Base-by-base conservation (phyloP, 2,329 filamentous ascomycete species). In the Grosmannia penicillata region DNA sequence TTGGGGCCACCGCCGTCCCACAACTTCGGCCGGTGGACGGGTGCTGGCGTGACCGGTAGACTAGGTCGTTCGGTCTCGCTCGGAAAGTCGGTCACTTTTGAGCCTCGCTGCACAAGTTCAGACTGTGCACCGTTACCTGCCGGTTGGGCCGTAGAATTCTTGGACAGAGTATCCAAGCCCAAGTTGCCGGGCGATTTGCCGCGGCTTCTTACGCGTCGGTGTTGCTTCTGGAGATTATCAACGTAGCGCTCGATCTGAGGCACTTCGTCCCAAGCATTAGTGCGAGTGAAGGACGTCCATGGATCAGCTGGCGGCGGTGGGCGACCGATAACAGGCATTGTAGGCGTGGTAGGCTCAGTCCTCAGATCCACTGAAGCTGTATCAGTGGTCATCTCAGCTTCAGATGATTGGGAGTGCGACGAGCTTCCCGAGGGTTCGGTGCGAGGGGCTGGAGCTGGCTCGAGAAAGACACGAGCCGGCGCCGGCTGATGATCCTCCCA, bases 231-330 rank as follows among this genome's bases (percentile, higher is more conserved):
- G 40, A 93, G 64, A 38, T 74, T 70, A 45, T 83, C 82, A 39
- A 96, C 82, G 54, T 95, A 98, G 45, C 74, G 72, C 51, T 84
- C 78, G 49, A 98, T 98, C 47, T 84, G 81, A 11, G 83, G 82
- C 37, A 93, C 72, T 38, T 84, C 82, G 51, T 98, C 91, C 91
- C 91, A 98, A 14, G 85, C 87, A 56, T 96, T 98, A 36, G 67
- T 73, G 33, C 76, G 71, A n/a, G 74, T 66, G 55, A 81, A 94
- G 33, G 68, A 68, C 45, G 75, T 70, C 82, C 83, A 93, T 17
- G 76, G 70, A 50, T 78, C 68, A 35, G 70, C 61, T 27, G 66
- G 53, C 3, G 59, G 37, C 19, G 36, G 18, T 18, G 58, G 60
- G 40, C 63, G 48, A 32, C 57, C 58, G 42, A 67, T 59, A 22